phyloP scores from a whole-genome alignment of 257 asterid genomes.

The Solanum rostratum region DNA sequence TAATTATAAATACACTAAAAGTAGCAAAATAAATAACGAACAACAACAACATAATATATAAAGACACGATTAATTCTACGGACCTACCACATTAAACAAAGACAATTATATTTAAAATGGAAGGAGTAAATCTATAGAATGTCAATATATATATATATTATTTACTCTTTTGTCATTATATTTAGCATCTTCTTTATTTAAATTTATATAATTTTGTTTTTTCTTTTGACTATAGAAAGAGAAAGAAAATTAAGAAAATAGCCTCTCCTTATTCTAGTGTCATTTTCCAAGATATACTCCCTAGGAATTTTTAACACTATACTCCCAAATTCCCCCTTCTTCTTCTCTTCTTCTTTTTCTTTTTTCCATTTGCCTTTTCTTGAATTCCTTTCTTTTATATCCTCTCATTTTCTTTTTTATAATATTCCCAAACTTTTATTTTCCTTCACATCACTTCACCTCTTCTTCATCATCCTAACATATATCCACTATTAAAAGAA shows the following conservation, averaged over 20 bases:
- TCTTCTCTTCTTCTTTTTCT: not conserved
- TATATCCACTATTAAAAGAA: not conserved
- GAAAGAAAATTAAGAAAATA: slow-evolving; percentile 17
- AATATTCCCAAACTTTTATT: slow-evolving; percentile 3
- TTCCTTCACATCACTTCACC: slow-evolving; percentile 4
- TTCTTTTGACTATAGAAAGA: slow-evolving; percentile 38
- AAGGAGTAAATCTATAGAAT: not conserved
- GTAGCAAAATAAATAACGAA: too few relatives aligned
- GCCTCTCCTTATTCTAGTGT: slow-evolving; percentile 48
- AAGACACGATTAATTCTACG: too few relatives aligned
- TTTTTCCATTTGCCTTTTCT: slow-evolving; percentile 3
- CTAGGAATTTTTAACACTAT: slow-evolving; percentile 37
- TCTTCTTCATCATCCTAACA: not conserved
- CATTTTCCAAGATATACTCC: slow-evolving; percentile 89
- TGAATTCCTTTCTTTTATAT: not conserved
- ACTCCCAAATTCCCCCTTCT: slow-evolving; percentile 25
- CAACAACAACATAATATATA: too few relatives aligned
- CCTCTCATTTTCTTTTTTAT: not conserved
- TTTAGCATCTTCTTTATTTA: not conserved
- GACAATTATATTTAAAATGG: not conserved
- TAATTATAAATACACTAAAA: too few relatives aligned
- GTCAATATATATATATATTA: not conserved
- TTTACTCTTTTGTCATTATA: not conserved
- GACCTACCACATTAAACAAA: not conserved
- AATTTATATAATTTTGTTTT: slow-evolving; percentile 4